Evolutionary conservation across 208 protist genomes (phyloP), one percentile per base, ranked within the genome.

Genomic region (Trypanosoma cruzi): DNA sequence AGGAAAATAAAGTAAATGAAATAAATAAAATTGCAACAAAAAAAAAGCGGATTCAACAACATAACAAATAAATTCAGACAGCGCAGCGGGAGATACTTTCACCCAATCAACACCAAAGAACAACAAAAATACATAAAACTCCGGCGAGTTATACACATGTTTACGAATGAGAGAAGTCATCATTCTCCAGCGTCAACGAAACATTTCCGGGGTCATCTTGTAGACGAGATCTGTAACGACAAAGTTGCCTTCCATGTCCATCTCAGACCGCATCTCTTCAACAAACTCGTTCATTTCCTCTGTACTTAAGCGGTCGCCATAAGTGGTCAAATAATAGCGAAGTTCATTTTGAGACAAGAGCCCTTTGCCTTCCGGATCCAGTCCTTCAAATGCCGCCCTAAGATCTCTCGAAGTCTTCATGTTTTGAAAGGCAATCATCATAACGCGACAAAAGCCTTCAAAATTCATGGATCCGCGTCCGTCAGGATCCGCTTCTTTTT

Each of bases 301-400:
- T 28, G 77, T 70, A 13, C 82, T 90, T 16, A 99, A 80, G 29
- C 83, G 84, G 60, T 99, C 97, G 14, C 98, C 98, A 46, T 98
- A 59, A 10, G 95, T 97, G 4, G 93, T 97, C 65, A 99, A 88
- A 56, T 98, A 86, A 68, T 90, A 93, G 46, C 95, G 87, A 36
- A 99, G 85, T 73, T 98, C 96, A 67, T 92, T 85, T n/a, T 90
- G 88, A 10, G 89, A 78, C 64, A 99, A 92, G 34, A 88, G 84
- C 28, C 97, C 98, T 55, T 92, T 91, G 11, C 90, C 84, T 44
- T 99, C 92, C 13, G 89, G 82, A 81, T 99, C 97, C 65, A 99
- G 98, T 26, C 92, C 83, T 6, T 84, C 68, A 84, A 99, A 98
- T 8, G 97, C 97, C 34, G 98, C 90, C 14, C 75, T 79, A 20